Evolutionary conservation across 306 rosid genomes (phyloP), one percentile per base, ranked within the genome.

Genomic region (Dryas drummondii): DNA sequence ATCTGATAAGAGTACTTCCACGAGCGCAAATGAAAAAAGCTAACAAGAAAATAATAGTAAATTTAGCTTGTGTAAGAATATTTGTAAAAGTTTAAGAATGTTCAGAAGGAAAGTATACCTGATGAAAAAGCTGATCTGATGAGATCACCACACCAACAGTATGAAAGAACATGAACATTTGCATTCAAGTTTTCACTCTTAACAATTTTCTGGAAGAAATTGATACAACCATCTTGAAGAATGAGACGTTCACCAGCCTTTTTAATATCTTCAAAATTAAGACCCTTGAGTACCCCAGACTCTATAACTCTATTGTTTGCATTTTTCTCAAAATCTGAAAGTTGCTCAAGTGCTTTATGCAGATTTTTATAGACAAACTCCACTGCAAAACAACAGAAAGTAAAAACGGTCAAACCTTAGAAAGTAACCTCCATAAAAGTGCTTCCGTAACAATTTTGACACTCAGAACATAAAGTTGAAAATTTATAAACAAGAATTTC

Each of bases 111-210:
- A 76, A 82, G 66, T 74, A 81, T 86, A 96, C 99, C 98, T 84
- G 96, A 77, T 62, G 86, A 90, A 83, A 96, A 89, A 75, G 92
- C 86, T 60, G 99, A 92, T 61, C 96, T 87, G 47, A 96, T 92
- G 80, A 96, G 94, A 82, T 92, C 99, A 67, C 89, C 97, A 14
- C 99, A 96, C 99, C 99, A 96, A 88, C 99, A 96, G 76, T 90
- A 96, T 11, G 99, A 96, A 73, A 96, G 94, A 80, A 96, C 81
- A 84, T 96, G 96, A 67, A 96, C 89, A 42, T 79, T 87, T 54
- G 90, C 86, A 65, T 90, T 88, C 76, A 92, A 80, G 48, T 83
- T 89, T 77, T 89, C 94, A 57, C 81, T 87, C 84, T 88, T 88
- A 9, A 83, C 78, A 72, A 87, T 69, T 53, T 61, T 82, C 85